Evolutionary conservation across 1,139 yeast genomes (phyloP).

Genomic region (Saccharomyces pastorianus): DNA sequence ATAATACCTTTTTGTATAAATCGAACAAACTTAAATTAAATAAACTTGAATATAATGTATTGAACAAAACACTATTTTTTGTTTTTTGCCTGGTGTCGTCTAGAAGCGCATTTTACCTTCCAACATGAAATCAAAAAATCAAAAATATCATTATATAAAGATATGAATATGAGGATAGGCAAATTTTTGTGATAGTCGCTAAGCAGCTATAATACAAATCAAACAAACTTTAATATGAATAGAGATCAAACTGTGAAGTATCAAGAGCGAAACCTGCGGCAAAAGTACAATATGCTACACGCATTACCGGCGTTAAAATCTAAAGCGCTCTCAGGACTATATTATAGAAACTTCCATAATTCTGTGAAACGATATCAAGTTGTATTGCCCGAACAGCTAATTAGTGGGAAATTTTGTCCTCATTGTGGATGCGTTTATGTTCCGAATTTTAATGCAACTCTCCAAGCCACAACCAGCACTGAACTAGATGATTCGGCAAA

Average conservation of each 20-base stretch:
- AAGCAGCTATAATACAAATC: not conserved
- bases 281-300: constrained; percentile 28
- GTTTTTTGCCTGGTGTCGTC: too few relatives aligned
- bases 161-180: too few relatives aligned
- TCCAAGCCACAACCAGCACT: constrained; percentile 3
- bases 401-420: constrained; percentile 36
- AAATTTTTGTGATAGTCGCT: too few relatives aligned
- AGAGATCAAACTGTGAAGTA: constrained; percentile 25
- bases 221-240: constrained; percentile 12
- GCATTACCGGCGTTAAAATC: constrained; percentile 18
- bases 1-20: not conserved
- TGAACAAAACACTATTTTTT: not conserved
- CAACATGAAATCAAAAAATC: not conserved
- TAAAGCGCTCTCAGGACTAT: constrained; percentile 27
- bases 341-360: constrained; percentile 26
- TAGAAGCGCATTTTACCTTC: too few relatives aligned
- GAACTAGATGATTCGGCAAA: not conserved
- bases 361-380: constrained; percentile 26
- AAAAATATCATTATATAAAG: too few relatives aligned
- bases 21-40: not conserved
- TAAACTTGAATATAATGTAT: not conserved
- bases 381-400: constrained; percentile 19
- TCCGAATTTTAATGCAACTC: constrained; percentile 40
- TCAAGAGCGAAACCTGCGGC: constrained; percentile 22
- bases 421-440: constrained; percentile 40